These are phyloP conservation scores for Phialophora tarda DNA, from an alignment of 2,329 filamentous ascomycete species.

Conservation along the genomic window DNA sequence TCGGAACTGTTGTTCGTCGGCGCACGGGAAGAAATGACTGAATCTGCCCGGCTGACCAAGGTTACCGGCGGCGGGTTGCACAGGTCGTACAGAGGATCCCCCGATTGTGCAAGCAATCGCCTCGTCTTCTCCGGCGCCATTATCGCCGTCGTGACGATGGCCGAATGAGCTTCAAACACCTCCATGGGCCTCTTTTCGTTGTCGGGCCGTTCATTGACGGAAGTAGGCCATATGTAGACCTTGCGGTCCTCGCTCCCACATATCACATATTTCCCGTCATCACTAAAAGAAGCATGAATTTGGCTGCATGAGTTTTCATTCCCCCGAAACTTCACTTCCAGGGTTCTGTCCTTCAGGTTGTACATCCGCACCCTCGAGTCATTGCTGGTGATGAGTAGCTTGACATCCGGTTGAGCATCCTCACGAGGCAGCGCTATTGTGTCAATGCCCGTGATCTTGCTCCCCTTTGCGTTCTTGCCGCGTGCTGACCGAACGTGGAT, in stretches of 20 bases:
- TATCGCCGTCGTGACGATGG: constrained; percentile 85
- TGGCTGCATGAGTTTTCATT: constrained; percentile 90
- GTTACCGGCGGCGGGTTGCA: constrained; percentile 94
- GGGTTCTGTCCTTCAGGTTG: constrained; percentile 78
- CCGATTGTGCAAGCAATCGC: constrained; percentile 76
- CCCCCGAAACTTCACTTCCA: constrained; percentile 89
- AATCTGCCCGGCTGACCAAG: constrained; percentile 75
- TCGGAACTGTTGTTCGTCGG: constrained; percentile 48
- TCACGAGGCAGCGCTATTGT: constrained; percentile 67
- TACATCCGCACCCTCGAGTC: constrained; percentile 92
- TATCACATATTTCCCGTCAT: constrained; percentile 83
- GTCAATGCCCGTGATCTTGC: constrained; percentile 95
- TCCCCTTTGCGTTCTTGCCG: constrained; percentile 92
- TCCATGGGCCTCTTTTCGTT: constrained; percentile 81
- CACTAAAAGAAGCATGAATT: constrained; percentile 86
- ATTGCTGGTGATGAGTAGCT: constrained; percentile 90
- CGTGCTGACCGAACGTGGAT: constrained; percentile 91
- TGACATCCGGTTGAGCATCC: constrained; percentile 69
- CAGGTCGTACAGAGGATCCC: constrained; percentile 92
- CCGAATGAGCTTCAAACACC: constrained; percentile 86
- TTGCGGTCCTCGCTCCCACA: constrained; percentile 92
- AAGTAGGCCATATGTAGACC: constrained; percentile 87
- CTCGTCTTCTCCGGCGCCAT: constrained; percentile 81
- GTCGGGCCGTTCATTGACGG: constrained; percentile 53
- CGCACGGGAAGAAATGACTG: constrained; percentile 56